Percentiles rank a stretch among this genome's conserved stretches.
Evolutionary conservation across 2,329 filamentous ascomycete species (phyloP).

Genomic region (Grosmannia clavigera): DNA sequence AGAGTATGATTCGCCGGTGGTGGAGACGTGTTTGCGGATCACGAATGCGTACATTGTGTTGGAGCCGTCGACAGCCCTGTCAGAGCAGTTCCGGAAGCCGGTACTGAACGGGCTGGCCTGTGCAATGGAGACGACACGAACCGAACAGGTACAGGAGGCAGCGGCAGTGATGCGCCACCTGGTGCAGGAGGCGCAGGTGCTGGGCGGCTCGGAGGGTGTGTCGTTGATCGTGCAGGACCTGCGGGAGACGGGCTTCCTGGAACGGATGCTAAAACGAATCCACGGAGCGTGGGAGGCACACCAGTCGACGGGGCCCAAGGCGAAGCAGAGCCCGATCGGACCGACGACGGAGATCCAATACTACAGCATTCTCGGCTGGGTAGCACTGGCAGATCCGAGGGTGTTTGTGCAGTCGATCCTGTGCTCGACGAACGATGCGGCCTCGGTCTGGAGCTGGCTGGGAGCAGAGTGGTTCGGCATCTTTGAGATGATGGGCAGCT

Average conservation of each 20-base stretch:
- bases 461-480: constrained; percentile 54
- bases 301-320: constrained; percentile 71
- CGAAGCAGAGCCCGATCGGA: constrained; percentile 48
- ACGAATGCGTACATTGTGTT: constrained; percentile 60
- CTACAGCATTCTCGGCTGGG: constrained; percentile 67
- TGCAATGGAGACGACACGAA: constrained; percentile 38
- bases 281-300: constrained; percentile 60
- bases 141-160: constrained; percentile 46
- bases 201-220: constrained; percentile 50
- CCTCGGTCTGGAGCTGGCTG: constrained; percentile 47
- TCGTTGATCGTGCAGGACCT: constrained; percentile 53
- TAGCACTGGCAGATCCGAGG: constrained; percentile 59
- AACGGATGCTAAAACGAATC: constrained; percentile 51
- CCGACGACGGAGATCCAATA: constrained; percentile 74
- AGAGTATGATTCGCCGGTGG: constrained; percentile 51
- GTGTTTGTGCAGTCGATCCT: constrained; percentile 49
- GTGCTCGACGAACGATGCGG: constrained; percentile 26
- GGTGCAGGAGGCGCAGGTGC: constrained; percentile 47
- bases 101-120: constrained; percentile 36
- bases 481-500: constrained; percentile 54
- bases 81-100: constrained; percentile 39
- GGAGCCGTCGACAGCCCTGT: constrained; percentile 53
- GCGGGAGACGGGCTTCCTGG: constrained; percentile 48
- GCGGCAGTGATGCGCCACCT: constrained; percentile 52
- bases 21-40: constrained; percentile 49